Conservation (phyloP, 1,284 basidiomycete species). For the Ceratobasidium sp. region DNA sequence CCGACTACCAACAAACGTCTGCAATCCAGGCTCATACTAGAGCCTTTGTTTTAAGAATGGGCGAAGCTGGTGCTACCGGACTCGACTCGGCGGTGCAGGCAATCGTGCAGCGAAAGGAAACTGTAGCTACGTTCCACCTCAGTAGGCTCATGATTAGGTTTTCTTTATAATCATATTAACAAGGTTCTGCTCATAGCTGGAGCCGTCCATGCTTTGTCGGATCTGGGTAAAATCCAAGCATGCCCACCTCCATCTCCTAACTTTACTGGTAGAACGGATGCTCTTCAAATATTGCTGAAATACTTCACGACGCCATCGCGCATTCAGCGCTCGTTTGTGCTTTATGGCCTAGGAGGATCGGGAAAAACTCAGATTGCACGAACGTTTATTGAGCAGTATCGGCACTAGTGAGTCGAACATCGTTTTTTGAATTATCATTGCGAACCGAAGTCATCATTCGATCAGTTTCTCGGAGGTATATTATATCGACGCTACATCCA, state of each 20-base stretch:
- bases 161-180: neutral
- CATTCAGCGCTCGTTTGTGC: slow-evolving; percentile 10
- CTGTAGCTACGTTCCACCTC: neutral
- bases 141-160: neutral
- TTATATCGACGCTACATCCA: slow-evolving; percentile 24
- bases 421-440: no score
- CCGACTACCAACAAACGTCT: neutral
- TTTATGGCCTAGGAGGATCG: slow-evolving; percentile 25
- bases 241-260: slow-evolving; percentile 14
- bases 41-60: neutral
- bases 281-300: neutral
- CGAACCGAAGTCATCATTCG: neutral
- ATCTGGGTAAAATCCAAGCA: neutral
- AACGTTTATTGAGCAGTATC: slow-evolving; percentile 7
- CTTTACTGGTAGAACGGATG: slow-evolving; percentile 4
- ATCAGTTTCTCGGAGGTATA: slow-evolving; percentile 12
- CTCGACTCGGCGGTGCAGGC: neutral
- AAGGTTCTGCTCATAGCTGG: neutral
- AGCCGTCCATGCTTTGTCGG: neutral
- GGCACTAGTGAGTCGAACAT: neutral
- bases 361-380: slow-evolving; percentile 29
- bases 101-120: neutral
- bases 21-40: slow-evolving; percentile 3
- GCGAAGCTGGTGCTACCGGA: neutral
- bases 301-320: neutral